phyloP scores from a whole-genome alignment of 345 rosid species.

The Psidium friedrichsthalianum region DNA sequence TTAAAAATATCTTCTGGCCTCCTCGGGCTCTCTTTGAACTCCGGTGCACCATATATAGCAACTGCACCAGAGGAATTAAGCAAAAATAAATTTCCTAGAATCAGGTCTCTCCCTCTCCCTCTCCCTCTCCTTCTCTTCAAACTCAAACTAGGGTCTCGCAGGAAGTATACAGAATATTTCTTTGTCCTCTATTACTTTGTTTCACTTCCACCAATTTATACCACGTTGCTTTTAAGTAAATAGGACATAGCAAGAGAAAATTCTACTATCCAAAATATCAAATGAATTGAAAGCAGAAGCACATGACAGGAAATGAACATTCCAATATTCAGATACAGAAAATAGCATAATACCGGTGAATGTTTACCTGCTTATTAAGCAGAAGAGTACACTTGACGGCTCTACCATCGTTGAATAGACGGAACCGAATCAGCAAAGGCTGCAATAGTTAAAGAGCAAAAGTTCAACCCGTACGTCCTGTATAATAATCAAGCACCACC shows the following conservation, averaged over 20 bases:
- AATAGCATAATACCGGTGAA: neutral
- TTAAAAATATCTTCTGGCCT: constrained; percentile 23
- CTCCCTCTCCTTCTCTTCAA: too few species aligned
- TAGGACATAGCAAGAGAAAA: neutral
- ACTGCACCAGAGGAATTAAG: constrained; percentile 8
- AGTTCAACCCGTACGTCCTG: neutral
- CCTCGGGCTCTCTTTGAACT: constrained; percentile 34
- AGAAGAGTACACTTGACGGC: constrained; percentile 79
- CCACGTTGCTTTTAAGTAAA: neutral
- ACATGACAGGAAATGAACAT: too few species aligned
- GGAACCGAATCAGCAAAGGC: constrained; percentile 78
- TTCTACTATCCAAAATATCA: neutral
- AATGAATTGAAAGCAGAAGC: too few species aligned
- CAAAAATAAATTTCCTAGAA: neutral
- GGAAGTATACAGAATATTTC: neutral
- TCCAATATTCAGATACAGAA: neutral
- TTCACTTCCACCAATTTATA: neutral
- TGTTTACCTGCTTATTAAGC: constrained; percentile 48
- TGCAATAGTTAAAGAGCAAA: constrained; percentile 8
- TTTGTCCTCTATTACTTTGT: neutral
- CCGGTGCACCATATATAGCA: constrained; percentile 32
- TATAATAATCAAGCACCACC: neutral
- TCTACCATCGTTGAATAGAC: constrained; percentile 53
- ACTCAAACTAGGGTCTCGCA: neutral
- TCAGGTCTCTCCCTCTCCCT: neutral